Conservation (phyloP, 805 yeast species). For the Cyberlindnera maritima region DNA sequence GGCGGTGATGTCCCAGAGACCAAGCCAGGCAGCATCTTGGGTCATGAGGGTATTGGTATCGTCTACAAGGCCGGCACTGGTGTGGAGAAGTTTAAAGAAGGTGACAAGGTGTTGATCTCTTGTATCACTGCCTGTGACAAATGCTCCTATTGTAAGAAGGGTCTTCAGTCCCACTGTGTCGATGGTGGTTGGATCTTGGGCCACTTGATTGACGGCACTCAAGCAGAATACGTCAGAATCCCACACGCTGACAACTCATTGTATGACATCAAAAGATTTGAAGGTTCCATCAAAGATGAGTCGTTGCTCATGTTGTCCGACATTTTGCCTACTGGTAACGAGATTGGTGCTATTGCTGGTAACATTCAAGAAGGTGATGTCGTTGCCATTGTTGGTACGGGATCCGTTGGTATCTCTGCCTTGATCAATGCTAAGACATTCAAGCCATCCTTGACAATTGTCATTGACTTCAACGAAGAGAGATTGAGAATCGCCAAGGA, state of each 20-base stretch:
- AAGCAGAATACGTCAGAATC: constrained; percentile 57
- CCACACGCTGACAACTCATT: constrained; percentile 46
- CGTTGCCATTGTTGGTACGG: constrained; percentile 65
- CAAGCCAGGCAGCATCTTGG: constrained; percentile 46
- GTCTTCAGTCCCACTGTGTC: constrained; percentile 59
- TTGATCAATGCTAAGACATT: constrained; percentile 50
- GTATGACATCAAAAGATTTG: constrained; percentile 31
- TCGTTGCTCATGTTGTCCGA: constrained; percentile 60
- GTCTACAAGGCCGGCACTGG: constrained; percentile 47
- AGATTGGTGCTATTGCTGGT: constrained; percentile 60
- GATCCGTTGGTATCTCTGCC: constrained; percentile 67
- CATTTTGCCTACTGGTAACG: constrained; percentile 66
- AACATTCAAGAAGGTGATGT: constrained; percentile 50
- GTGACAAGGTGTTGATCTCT: constrained; percentile 61
- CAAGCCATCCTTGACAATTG: constrained; percentile 54
- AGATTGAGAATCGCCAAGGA: constrained; percentile 56
- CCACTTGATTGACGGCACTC: constrained; percentile 65
- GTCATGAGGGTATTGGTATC: constrained; percentile 62
- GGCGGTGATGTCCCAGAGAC: constrained; percentile 59
- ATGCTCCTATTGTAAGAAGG: constrained; percentile 53
- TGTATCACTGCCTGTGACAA: constrained; percentile 63
- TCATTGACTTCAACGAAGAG: constrained; percentile 57
- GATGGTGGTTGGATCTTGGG: constrained; percentile 55
- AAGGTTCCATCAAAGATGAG: constrained; percentile 40
- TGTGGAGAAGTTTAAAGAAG: constrained; percentile 48